A percentile compares a stretch with the other conserved stretches of the same genome.
Evolutionary conservation across 2,329 filamentous ascomycete genomes (phyloP).

Genomic region (Esteya vermicola): DNA sequence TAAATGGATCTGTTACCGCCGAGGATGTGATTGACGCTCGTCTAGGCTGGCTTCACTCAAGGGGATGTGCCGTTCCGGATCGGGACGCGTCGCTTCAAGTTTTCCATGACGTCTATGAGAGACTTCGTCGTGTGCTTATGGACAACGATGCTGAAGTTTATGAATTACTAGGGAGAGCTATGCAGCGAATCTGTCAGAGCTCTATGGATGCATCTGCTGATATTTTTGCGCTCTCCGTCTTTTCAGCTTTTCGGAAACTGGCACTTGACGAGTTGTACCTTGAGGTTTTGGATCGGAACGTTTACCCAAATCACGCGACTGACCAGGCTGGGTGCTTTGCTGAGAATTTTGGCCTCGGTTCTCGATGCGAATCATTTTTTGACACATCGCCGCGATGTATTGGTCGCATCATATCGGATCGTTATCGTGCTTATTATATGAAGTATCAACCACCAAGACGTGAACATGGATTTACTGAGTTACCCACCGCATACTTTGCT

Average conservation of each 20-base stretch:
- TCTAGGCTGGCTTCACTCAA: slow-evolving; percentile 25
- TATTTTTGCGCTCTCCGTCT: slow-evolving; percentile 34
- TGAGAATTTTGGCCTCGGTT: slow-evolving; percentile 40
- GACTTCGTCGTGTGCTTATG: slow-evolving; percentile 10
- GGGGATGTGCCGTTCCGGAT: slow-evolving; percentile 21
- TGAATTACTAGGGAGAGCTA: background rate
- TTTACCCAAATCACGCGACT: slow-evolving; percentile 36
- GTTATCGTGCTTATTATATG: slow-evolving; percentile 10
- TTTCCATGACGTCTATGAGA: slow-evolving; percentile 21
- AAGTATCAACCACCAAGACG: slow-evolving; percentile 10
- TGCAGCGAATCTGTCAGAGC: background rate
- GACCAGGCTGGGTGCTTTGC: slow-evolving; percentile 43
- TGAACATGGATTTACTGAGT: slow-evolving; percentile 28
- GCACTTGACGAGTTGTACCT: slow-evolving; percentile 42
- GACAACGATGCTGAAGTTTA: slow-evolving; percentile 10
- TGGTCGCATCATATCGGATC: slow-evolving; percentile 18
- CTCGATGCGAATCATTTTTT: slow-evolving; percentile 42
- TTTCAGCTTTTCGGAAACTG: slow-evolving; percentile 34
- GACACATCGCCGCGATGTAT: slow-evolving; percentile 28
- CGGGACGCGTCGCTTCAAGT: slow-evolving; percentile 17
- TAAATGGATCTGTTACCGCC: slow-evolving; percentile 21
- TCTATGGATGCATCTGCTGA: slow-evolving; percentile 17
- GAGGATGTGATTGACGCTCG: slow-evolving; percentile 22
- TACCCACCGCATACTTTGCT: slow-evolving; percentile 35
- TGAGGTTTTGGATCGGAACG: slow-evolving; percentile 40